Evolutionary conservation across 305 asterid species (phyloP), one percentile per base, ranked within the genome.

Genomic region (Fraxinus albicans): DNA sequence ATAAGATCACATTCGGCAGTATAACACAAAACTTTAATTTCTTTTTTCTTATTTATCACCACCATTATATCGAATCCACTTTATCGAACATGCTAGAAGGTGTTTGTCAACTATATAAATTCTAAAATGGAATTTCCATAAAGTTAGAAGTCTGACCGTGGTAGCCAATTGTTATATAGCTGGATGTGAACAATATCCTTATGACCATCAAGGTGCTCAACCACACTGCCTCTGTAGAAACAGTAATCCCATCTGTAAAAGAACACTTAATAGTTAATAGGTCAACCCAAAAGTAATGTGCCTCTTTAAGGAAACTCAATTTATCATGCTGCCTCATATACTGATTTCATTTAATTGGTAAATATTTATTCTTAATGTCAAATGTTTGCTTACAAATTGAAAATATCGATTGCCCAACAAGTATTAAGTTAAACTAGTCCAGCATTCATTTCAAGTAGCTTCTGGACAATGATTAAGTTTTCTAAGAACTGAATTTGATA

Each of bases 221-320:
- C 89, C 73, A 94, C 91, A 81, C 81, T 84, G 38, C 97, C 97
- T 82, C 90, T 85, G 85, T 86, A 82, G 88, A 91, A 90, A 85
- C 92, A 92, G 81, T 89, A 94, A 83, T 94, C 97, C 97, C 98
- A 94, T 89, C 98, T 94, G 96, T 86, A 78, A 81, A 88, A 83
- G 44, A 36, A 35, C 70, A 53, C 6, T 38, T 44, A 33, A n/a
- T 63, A 63, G 72, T 38, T 44, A 38, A 23, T 19, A 63, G 72
- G 33, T 63, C 72, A 63, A 23, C 53, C 40, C 83, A 1, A 27
- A 10, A 67, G n/a, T 23, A 35, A 67, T 67, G 35, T 12, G 35
- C 73, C 73, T 9, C 33, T 10, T 67, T 60, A 60, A 8, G 29
- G 15, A 60, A 60, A 60, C 31, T 60, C 70, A 60, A 60, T 21